These are phyloP conservation scores for Notholithocarpus densiflorus DNA, from an alignment of 306 rosid species.

Conservation along the genomic window DNA sequence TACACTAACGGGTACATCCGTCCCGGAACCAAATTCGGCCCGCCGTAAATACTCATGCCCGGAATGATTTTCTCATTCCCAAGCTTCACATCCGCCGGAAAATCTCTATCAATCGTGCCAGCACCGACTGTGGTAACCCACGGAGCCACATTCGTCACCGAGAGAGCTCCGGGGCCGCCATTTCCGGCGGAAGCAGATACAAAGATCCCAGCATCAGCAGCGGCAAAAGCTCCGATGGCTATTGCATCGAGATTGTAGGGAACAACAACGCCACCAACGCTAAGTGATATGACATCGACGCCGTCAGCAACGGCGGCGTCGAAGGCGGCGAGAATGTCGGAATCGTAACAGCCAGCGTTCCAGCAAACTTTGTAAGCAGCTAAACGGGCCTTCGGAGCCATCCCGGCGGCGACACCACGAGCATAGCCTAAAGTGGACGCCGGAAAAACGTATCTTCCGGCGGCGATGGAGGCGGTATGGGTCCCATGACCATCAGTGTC, in stretches of 20 bases:
- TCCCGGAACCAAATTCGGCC: slow-evolving; percentile 70
- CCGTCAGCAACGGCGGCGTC: slow-evolving; percentile 80
- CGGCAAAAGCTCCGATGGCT: slow-evolving; percentile 70
- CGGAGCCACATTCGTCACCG: slow-evolving; percentile 80
- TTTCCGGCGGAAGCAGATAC: slow-evolving; percentile 87
- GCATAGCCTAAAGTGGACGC: slow-evolving; percentile 82
- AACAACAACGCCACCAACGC: slow-evolving; percentile 91
- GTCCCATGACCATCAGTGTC: slow-evolving; percentile 94
- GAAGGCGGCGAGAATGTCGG: slow-evolving; percentile 85
- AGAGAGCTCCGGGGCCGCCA: slow-evolving; percentile 85
- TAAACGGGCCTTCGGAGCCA: slow-evolving; percentile 88
- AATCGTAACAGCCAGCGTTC: slow-evolving; percentile 73
- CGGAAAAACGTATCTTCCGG: slow-evolving; percentile 72
- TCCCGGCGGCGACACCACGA: slow-evolving; percentile 71
- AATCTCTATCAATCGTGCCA: slow-evolving; percentile 85
- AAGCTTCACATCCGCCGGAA: slow-evolving; percentile 79
- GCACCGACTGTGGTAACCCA: slow-evolving; percentile 95
- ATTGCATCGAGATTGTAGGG: slow-evolving; percentile 79
- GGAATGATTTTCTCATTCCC: slow-evolving; percentile 57
- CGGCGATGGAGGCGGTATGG: slow-evolving; percentile 85
- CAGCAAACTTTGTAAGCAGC: slow-evolving; percentile 86
- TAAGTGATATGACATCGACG: slow-evolving; percentile 70
- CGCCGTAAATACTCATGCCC: slow-evolving; percentile 68
- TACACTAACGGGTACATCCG: slow-evolving; percentile 69
- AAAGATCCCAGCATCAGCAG: slow-evolving; percentile 55